These are phyloP conservation scores for Massarina eburnea DNA, from an alignment of 2,329 filamentous ascomycete genomes.

Conservation along the genomic window DNA sequence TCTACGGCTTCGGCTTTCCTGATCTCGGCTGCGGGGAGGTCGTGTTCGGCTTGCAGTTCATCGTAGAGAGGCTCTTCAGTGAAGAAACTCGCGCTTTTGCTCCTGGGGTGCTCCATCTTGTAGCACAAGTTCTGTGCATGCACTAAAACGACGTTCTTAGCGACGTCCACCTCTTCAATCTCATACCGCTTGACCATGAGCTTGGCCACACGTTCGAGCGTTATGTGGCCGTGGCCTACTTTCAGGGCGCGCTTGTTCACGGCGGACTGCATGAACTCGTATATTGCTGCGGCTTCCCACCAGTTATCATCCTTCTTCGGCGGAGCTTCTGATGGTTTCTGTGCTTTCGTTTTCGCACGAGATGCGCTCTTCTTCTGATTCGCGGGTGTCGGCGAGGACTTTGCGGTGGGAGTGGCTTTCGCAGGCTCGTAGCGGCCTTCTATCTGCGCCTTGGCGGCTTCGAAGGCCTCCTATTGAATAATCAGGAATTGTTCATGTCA, in stretches of 20 bases:
- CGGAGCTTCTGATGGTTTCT: constrained; percentile 19
- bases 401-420: constrained; percentile 12
- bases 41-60: constrained; percentile 29
- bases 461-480: constrained; percentile 28
- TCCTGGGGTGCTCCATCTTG: constrained; percentile 41
- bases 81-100: constrained; percentile 32
- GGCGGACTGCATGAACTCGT: constrained; percentile 44
- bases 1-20: constrained; percentile 33
- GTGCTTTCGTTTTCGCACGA: constrained; percentile 8
- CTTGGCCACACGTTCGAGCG: constrained; percentile 34
- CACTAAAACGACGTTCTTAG: constrained; percentile 36
- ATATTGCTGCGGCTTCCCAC: constrained; percentile 42
- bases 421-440: constrained; percentile 27
- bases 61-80: constrained; percentile 35
- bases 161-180: constrained; percentile 36
- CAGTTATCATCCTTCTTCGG: constrained; percentile 44
- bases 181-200: constrained; percentile 40
- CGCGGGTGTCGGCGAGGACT: constrained; percentile 5
- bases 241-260: constrained; percentile 35
- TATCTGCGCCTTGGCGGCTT: constrained; percentile 30
- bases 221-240: constrained; percentile 34
- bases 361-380: constrained; percentile 4
- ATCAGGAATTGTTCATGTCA: constrained; percentile 12
- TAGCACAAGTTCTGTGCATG: constrained; percentile 42
- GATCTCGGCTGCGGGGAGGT: constrained; percentile 32